phyloP scores from a whole-genome alignment of 1,139 yeast genomes.

The Wickerhamomyces sp. region DNA sequence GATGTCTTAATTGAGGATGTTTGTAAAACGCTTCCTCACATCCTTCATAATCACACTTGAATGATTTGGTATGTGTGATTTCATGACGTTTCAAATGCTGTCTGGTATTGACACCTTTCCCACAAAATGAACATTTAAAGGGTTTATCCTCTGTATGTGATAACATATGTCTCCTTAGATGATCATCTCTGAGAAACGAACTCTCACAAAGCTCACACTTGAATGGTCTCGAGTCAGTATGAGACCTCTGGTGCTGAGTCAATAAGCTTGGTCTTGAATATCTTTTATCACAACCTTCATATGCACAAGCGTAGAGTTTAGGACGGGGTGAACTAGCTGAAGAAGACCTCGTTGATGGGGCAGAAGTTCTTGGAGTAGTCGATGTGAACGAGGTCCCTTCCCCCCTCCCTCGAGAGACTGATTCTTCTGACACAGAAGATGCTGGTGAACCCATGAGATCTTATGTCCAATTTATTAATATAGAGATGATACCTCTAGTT shows the following conservation, averaged over 20 bases:
- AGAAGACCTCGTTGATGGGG: slow-evolving; percentile 20
- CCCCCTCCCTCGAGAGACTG: slow-evolving; percentile 1
- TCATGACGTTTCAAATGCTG: slow-evolving; percentile 86
- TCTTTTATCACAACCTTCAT: slow-evolving; percentile 64
- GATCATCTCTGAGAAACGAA: slow-evolving; percentile 71
- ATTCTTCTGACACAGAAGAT: neutral
- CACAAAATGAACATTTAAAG: slow-evolving; percentile 68
- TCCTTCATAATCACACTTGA: slow-evolving; percentile 52
- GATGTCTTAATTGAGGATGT: slow-evolving; percentile 75
- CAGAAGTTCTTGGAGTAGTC: slow-evolving; percentile 3
- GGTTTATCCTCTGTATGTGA: slow-evolving; percentile 69
- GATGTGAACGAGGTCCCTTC: neutral
- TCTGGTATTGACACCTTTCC: slow-evolving; percentile 73
- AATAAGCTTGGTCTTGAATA: slow-evolving; percentile 79
- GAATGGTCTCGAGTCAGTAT: slow-evolving; percentile 77
- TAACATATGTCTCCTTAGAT: slow-evolving; percentile 66
- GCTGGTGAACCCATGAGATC: neutral
- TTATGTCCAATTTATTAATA: neutral
- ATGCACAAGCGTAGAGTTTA: slow-evolving; percentile 57
- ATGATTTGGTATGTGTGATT: slow-evolving; percentile 69
- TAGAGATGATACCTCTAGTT: neutral
- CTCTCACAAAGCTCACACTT: slow-evolving; percentile 58
- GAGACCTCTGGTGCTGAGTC: slow-evolving; percentile 77
- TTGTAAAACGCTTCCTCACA: slow-evolving; percentile 71
- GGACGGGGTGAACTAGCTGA: slow-evolving; percentile 38